Evolutionary conservation across 345 rosid species (phyloP), one percentile per base, ranked within the genome.

Genomic region (Pseudoturritis turrita): DNA sequence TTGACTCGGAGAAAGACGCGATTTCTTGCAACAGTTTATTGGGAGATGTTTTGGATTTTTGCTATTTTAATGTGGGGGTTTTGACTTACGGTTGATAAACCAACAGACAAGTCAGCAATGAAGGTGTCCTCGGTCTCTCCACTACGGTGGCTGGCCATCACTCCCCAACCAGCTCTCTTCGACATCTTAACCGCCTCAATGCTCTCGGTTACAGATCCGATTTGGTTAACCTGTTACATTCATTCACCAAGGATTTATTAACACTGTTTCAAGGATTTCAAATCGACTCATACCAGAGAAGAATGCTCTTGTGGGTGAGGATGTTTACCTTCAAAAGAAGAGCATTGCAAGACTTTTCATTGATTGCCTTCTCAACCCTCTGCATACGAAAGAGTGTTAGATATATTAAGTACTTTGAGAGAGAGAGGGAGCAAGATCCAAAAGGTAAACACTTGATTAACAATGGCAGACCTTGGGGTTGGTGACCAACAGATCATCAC

Each of bases 111-210:
- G 76, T 95, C 98, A 7, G 98, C 98, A 68, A 95, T 95, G 81
- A 91, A 91, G n/a, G 99, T 91, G 79, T 95, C 99, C 78, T 95
- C 98, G 2, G 99, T 95, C 64, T 91, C 99, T 69, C 98, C 98
- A 85, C 97, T 95, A 65, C 96, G 79, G 81, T 95, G 99, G 81
- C 99, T 95, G 22, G 99, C 85, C 99, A 95, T 89, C 68, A 95
- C 96, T 61, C 96, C 97, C 99, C 99, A 91, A 0, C 99, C 97
- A 71, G 99, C 99, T 52, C 17, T 80, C 81, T 95, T 95, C 4
- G 99, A 89, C 99, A 95, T 91, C 82, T 56, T 95, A 25, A 95
- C 97, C 21, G 99, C 99, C 82, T 95, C 97, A 15, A 95, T 91
- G 63, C 99, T 95, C 81, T 95, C 99, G 4, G 99, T 95, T 10